Conservation (phyloP, 2,329 filamentous ascomycete species). For the Trichophyton simii region DNA sequence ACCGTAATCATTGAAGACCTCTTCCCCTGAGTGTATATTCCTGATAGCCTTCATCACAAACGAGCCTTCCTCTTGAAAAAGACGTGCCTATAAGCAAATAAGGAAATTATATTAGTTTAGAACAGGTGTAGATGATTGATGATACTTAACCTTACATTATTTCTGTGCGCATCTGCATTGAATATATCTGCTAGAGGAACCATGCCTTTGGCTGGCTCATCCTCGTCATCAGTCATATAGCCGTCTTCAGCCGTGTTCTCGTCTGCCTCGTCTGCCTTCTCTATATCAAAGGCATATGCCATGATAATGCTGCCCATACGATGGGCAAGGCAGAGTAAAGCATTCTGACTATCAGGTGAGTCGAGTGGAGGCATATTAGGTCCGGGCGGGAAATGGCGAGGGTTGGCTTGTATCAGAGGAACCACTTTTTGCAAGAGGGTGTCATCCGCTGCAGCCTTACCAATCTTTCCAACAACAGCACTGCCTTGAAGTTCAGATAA, state of each 20-base stretch:
- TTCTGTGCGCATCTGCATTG: constrained; percentile 70
- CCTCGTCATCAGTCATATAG: constrained; percentile 49
- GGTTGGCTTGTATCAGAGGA: constrained; percentile 37
- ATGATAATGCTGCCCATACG: constrained; percentile 80
- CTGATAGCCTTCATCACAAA: constrained; percentile 1
- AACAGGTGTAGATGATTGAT: not conserved
- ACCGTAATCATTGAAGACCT: constrained; percentile 83
- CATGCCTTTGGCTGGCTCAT: constrained; percentile 70
- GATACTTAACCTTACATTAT: constrained; percentile 50
- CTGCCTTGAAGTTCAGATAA: constrained; percentile 63
- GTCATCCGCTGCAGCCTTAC: constrained; percentile 56
- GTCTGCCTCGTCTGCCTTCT: constrained; percentile 33
- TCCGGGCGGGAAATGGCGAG: constrained; percentile 30
- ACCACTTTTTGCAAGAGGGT: constrained; percentile 50
- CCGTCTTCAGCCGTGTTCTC: constrained; percentile 42
- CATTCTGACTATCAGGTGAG: constrained; percentile 30
- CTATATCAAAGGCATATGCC: constrained; percentile 83
- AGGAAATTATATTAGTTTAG: not conserved
- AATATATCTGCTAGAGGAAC: constrained; percentile 82
- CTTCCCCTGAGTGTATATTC: constrained; percentile 41
- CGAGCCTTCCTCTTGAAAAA: constrained; percentile 44
- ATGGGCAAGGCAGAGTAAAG: constrained; percentile 51
- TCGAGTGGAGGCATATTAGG: constrained; percentile 30
- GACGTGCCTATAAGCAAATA: constrained; percentile 34
- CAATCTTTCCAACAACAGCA: constrained; percentile 63